A percentile compares a stretch with the other conserved stretches of the same genome.
Evolutionary conservation across 495 filamentous ascomycete species (phyloP).

Genomic region (Aspergillus hancockii): DNA sequence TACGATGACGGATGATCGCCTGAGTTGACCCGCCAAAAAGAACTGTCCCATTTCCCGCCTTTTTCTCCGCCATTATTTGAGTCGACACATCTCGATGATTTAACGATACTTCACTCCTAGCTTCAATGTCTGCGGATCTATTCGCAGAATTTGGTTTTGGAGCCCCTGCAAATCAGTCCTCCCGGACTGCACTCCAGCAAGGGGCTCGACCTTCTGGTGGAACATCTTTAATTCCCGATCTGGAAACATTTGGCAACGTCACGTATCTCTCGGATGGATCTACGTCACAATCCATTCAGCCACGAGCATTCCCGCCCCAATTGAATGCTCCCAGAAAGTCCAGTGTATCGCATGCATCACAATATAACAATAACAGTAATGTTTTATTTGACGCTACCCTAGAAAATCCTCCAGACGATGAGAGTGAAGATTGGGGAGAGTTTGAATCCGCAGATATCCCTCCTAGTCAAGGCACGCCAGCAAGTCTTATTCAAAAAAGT

Average conservation of each 20-base stretch:
- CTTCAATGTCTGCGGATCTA: conserved; percentile 71
- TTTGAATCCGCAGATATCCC: conserved; percentile 61
- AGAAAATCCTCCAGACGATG: conserved; percentile 37
- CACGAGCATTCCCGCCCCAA: conserved; percentile 9
- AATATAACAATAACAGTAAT: conserved; percentile 33
- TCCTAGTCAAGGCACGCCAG: conserved; percentile 56
- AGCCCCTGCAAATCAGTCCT: conserved; percentile 20
- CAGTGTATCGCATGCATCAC: conserved; percentile 18
- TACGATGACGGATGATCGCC: conserved; percentile 5
- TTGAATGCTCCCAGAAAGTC: conserved; percentile 3
- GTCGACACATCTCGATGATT: not conserved
- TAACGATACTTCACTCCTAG: conserved; percentile 1
- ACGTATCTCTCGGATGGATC: not conserved
- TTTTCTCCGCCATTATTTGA: conserved; percentile 5
- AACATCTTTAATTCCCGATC: conserved; percentile 26
- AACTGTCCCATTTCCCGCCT: not conserved
- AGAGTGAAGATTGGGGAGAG: conserved; percentile 74
- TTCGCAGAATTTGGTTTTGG: conserved; percentile 66
- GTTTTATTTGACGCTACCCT: conserved; percentile 49
- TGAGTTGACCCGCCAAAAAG: conserved; percentile 13
- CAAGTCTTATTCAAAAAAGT: conserved; percentile 7
- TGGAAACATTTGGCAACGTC: conserved; percentile 22
- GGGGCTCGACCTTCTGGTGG: conserved; percentile 10
- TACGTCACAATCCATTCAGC: conserved; percentile 5
- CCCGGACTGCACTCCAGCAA: conserved; percentile 18